Percentiles rank a stretch among this genome's conserved stretches.
Evolutionary conservation across 2,329 filamentous ascomycete species (phyloP).

Genomic region (Xylariaceae sp.): DNA sequence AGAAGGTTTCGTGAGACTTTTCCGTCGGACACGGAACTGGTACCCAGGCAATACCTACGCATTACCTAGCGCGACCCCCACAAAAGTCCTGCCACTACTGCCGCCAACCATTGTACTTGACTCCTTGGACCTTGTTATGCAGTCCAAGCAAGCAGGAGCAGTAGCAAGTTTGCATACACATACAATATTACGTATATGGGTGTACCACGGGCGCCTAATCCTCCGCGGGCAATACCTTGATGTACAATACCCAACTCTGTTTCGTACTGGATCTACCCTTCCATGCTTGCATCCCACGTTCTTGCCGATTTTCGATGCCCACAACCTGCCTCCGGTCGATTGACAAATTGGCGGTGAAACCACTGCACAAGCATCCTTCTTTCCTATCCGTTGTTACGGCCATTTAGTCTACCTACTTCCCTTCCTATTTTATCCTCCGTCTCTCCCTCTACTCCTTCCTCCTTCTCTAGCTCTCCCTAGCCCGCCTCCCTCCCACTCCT

Average conservation of each 20-base stretch:
- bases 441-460: conserved; percentile 1
- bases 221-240: too few relatives aligned
- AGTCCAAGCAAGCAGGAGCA: too few relatives aligned
- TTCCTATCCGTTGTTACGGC: conserved; percentile 15
- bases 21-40: background rate
- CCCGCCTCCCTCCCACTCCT: conserved; percentile 8
- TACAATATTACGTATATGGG: too few relatives aligned
- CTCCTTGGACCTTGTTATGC: too few relatives aligned
- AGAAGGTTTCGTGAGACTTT: background rate
- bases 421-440: conserved; percentile 5
- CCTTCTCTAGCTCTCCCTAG: background rate
- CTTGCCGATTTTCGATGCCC: conserved; percentile 3
- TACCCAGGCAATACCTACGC: background rate
- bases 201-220: too few relatives aligned
- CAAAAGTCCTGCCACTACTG: too few relatives aligned
- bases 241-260: too few relatives aligned
- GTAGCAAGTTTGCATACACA: too few relatives aligned
- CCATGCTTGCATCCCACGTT: conserved; percentile 8
- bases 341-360: conserved; percentile 29
- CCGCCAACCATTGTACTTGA: too few relatives aligned
- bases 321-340: conserved; percentile 15
- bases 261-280: background rate
- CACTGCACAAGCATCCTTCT: conserved; percentile 21
- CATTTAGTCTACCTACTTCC: conserved; percentile 14
- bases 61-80: too few relatives aligned